These are phyloP conservation scores for Diplodia corticola DNA, from an alignment of 2,329 filamentous ascomycete genomes.

Conservation along the genomic window DNA sequence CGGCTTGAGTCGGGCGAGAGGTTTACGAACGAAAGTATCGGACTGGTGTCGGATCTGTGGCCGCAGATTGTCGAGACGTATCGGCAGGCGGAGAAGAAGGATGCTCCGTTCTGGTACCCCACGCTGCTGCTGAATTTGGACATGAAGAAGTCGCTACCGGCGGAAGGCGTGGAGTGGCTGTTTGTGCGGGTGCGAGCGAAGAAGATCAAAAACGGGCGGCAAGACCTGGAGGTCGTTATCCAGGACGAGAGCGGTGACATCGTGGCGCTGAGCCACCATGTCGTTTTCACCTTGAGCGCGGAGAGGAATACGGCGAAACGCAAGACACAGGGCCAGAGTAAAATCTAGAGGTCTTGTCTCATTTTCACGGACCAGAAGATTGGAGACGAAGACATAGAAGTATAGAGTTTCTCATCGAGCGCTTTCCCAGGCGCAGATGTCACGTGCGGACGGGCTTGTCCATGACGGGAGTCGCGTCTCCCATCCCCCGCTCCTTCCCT, in stretches of 20 bases:
- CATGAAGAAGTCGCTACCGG: conserved; percentile 70
- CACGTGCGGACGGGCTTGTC: background rate
- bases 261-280: conserved; percentile 68
- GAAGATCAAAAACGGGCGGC: conserved; percentile 67
- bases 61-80: conserved; percentile 62
- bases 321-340: conserved; percentile 36
- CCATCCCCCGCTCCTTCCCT: background rate
- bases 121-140: conserved; percentile 75
- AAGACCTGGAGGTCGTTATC: conserved; percentile 72
- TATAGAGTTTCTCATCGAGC: background rate
- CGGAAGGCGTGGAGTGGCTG: conserved; percentile 70
- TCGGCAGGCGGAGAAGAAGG: conserved; percentile 32
- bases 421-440: too few species aligned
- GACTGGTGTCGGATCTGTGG: conserved; percentile 68
- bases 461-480: background rate
- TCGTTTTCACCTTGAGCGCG: conserved; percentile 63
- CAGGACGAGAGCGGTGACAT: conserved; percentile 65
- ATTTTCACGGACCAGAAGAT: too few species aligned
- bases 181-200: conserved; percentile 66
- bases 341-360: conserved; percentile 2
- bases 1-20: conserved; percentile 59
- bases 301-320: conserved; percentile 62
- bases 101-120: conserved; percentile 67
- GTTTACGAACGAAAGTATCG: conserved; percentile 65
- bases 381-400: background rate